These are phyloP conservation scores for Middelhovenomyces tepae DNA, from an alignment of 805 yeast species.

Conservation along the genomic window DNA sequence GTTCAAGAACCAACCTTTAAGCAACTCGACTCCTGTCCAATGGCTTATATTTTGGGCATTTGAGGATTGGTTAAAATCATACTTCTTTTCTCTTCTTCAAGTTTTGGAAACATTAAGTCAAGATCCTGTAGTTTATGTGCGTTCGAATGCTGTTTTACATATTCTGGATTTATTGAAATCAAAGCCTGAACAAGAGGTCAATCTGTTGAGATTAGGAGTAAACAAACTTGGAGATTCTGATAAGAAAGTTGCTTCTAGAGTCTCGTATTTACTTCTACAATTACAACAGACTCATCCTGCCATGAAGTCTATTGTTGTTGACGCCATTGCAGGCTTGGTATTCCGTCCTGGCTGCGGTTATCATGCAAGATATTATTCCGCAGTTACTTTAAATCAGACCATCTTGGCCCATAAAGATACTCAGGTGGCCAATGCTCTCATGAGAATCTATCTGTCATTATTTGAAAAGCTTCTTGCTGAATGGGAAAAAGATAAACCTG, in stretches of 20 bases:
- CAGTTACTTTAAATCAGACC: slow-evolving; percentile 86
- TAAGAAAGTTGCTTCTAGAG: slow-evolving; percentile 79
- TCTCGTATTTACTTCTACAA: slow-evolving; percentile 71
- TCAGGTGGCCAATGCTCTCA: slow-evolving; percentile 72
- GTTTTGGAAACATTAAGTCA: slow-evolving; percentile 66
- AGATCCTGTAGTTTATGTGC: slow-evolving; percentile 83
- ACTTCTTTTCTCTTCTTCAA: slow-evolving; percentile 67
- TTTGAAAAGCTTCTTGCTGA: slow-evolving; percentile 77
- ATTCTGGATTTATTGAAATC: slow-evolving; percentile 70
- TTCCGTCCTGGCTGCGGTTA: slow-evolving; percentile 67
- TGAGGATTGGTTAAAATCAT: slow-evolving; percentile 79
- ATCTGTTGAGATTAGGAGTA: slow-evolving; percentile 77
- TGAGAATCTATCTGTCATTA: slow-evolving; percentile 75
- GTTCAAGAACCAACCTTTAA: slow-evolving; percentile 67
- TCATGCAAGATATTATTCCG: slow-evolving; percentile 81
- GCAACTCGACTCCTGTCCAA: slow-evolving; percentile 37
- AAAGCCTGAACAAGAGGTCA: slow-evolving; percentile 96
- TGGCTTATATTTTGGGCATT: slow-evolving; percentile 70
- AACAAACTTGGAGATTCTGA: slow-evolving; percentile 92
- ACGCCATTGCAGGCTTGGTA: slow-evolving; percentile 70
- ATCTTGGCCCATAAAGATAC: slow-evolving; percentile 71
- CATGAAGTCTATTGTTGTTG: slow-evolving; percentile 77
- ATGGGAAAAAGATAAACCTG: slow-evolving; percentile 43
- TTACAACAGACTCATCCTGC: slow-evolving; percentile 90
- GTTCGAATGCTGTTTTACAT: slow-evolving; percentile 66